Base-by-base conservation (phyloP, 768 basidiomycete genomes). In the Boletus subcaerulescens region DNA sequence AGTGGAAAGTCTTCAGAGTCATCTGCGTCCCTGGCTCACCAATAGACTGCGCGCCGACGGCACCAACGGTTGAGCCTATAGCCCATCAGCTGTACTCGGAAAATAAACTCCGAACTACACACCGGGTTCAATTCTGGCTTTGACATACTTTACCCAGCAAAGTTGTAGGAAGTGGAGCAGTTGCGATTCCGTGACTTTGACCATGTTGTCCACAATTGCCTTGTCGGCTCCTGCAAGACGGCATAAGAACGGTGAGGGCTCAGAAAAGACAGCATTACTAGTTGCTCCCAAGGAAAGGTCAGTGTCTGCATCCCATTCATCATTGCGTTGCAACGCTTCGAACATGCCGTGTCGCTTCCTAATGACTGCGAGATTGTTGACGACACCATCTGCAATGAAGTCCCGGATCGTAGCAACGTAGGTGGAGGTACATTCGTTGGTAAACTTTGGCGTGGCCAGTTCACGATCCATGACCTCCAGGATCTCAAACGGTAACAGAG, bases 1-100 rank as follows among this genome's bases (percentile, higher is more conserved):
- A 99, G 79, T 99, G 97, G 85, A 99, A 99, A 52, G 97, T 98
- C 75, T 98, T 98, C 60, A 98, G 73, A 2, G 96, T 98, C 97
- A 99, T 99, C 69, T 99, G 97, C 0, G 97, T 99, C 40, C 96
- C 97, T 1, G 97, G 97, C 73, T 99, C 97, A 65, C 97, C 97
- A 60, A 99, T 98, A 1, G 97, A 98, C 67, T 99, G 97, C 6
- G 97, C 97, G 5, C 96, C 97, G 40, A 99, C 93, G 31, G 97
- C 97, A 29, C 97, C 97, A 18, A 99, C 97, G 18, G 97, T 98
- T 0, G 96, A 98, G 11, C 95, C 94, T 92, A 47, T 31, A 43
- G 3, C 15, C 3, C 4, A 13, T 52, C 35, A 52, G 33, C 3
- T 4, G 4, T n/a, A 24, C 33, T 39, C 11, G 2, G 26, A 8